Percentiles rank a stretch among this genome's conserved stretches.
Evolutionary conservation across 2,329 filamentous ascomycete species (phyloP).

Genomic region (Gaeumannomyces tritici): DNA sequence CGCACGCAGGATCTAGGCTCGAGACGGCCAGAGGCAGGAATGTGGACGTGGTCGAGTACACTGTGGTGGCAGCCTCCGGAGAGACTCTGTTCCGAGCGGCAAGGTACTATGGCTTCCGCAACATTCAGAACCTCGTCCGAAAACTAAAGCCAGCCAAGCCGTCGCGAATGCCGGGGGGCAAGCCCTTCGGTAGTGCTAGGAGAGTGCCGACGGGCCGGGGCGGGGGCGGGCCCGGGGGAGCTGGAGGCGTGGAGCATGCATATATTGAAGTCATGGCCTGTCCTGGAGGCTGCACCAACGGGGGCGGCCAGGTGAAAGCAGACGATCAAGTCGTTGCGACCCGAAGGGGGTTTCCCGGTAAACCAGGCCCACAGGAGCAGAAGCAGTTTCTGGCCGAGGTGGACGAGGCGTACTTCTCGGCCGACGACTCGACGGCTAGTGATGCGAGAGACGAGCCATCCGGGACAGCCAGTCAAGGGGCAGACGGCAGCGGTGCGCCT

Average conservation of each 20-base stretch:
- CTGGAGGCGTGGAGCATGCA: slow-evolving; percentile 59
- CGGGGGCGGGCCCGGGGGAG: slow-evolving; percentile 5
- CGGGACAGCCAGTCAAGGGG: slow-evolving; percentile 5
- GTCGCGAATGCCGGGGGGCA: slow-evolving; percentile 73
- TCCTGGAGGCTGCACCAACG: slow-evolving; percentile 96
- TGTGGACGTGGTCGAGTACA: slow-evolving; percentile 81
- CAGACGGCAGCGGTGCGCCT: slow-evolving; percentile 20
- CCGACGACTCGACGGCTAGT: slow-evolving; percentile 36
- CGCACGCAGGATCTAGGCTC: slow-evolving; percentile 63
- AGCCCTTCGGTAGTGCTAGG: slow-evolving; percentile 45
- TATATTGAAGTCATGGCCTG: slow-evolving; percentile 99
- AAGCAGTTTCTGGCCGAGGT: slow-evolving; percentile 76
- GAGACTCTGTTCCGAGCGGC: slow-evolving; percentile 66
- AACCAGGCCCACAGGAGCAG: slow-evolving; percentile 67
- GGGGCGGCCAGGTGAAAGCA: slow-evolving; percentile 88
- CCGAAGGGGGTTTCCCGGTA: slow-evolving; percentile 35
- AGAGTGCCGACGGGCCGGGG: slow-evolving; percentile 16
- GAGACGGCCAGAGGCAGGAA: slow-evolving; percentile 71
- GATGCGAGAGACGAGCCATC: slow-evolving; percentile 16
- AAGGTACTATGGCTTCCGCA: slow-evolving; percentile 93
- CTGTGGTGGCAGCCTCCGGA: slow-evolving; percentile 47
- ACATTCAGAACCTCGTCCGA: slow-evolving; percentile 97
- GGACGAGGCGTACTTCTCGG: slow-evolving; percentile 86
- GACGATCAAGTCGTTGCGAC: slow-evolving; percentile 60
- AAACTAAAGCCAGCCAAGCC: slow-evolving; percentile 71